Evolutionary conservation across 2,329 filamentous ascomycete species (phyloP).

Genomic region (Didymella pomorum): DNA sequence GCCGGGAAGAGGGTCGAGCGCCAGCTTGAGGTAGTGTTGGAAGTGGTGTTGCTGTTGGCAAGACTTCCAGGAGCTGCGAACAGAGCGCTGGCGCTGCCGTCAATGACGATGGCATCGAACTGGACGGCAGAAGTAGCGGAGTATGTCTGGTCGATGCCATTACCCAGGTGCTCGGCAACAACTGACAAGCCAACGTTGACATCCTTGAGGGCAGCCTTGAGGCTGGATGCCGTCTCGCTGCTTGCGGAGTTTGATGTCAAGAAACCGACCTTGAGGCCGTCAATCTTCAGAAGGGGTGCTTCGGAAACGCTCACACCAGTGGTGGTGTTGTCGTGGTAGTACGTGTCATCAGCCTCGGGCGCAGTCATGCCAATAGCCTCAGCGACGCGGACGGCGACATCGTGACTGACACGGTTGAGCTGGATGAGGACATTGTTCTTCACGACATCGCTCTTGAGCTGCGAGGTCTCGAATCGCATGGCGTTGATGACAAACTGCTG

Average conservation of each 20-base stretch:
- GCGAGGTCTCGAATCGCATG: constrained; percentile 73
- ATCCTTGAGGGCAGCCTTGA: constrained; percentile 60
- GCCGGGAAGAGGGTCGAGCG: constrained; percentile 67
- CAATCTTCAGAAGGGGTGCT: constrained; percentile 65
- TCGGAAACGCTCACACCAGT: constrained; percentile 67
- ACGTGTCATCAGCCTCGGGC: constrained; percentile 67
- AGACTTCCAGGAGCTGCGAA: constrained; percentile 54
- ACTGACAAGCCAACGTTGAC: constrained; percentile 66
- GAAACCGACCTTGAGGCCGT: constrained; percentile 70
- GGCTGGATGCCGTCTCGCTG: constrained; percentile 57
- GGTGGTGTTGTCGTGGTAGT: constrained; percentile 75
- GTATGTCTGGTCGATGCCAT: constrained; percentile 70
- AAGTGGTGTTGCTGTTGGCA: constrained; percentile 35
- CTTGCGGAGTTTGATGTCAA: constrained; percentile 61
- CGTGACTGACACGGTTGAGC: constrained; percentile 73
- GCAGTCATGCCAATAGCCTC: constrained; percentile 66
- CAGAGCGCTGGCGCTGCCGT: constrained; percentile 64
- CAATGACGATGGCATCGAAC: constrained; percentile 70
- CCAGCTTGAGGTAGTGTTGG: constrained; percentile 31
- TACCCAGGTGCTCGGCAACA: constrained; percentile 65
- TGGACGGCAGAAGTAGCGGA: constrained; percentile 67
- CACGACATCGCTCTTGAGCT: constrained; percentile 65
- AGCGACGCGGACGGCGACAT: constrained; percentile 71
- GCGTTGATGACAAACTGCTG: constrained; percentile 77
- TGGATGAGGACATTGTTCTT: constrained; percentile 72